Evolutionary conservation across 768 basidiomycete species (phyloP).

Genomic region (Tulasnella sp.): DNA sequence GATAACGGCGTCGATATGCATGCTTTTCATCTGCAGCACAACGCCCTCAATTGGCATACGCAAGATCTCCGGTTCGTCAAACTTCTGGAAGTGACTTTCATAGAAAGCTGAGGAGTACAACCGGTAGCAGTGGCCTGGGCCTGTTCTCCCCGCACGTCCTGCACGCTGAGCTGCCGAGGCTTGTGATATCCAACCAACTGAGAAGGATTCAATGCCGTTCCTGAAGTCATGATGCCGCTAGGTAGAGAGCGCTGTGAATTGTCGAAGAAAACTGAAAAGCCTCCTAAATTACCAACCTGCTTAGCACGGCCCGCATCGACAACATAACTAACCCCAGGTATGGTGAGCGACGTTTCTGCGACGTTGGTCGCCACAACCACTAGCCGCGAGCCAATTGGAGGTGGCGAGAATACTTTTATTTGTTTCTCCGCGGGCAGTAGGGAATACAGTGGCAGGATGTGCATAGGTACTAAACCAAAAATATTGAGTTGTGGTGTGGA

Average conservation of each 20-base stretch:
- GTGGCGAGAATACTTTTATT: slow-evolving; percentile 81
- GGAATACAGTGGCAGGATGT: slow-evolving; percentile 89
- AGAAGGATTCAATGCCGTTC: slow-evolving; percentile 84
- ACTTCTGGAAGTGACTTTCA: slow-evolving; percentile 83
- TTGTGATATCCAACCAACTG: slow-evolving; percentile 88
- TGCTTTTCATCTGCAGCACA: slow-evolving; percentile 96
- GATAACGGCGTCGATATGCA: slow-evolving; percentile 92
- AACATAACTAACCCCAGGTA: slow-evolving; percentile 96
- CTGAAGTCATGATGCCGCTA: slow-evolving; percentile 74
- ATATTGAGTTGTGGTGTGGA: slow-evolving; percentile 30
- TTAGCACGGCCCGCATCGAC: slow-evolving; percentile 93
- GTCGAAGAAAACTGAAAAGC: no score
- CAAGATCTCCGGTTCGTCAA: slow-evolving; percentile 83
- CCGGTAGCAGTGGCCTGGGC: slow-evolving; percentile 96
- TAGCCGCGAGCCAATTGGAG: slow-evolving; percentile 69
- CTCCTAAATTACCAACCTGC: slow-evolving; percentile 64
- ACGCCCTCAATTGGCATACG: slow-evolving; percentile 96
- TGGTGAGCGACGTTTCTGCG: slow-evolving; percentile 93
- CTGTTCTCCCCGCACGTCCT: slow-evolving; percentile 93
- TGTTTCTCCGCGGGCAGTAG: slow-evolving; percentile 87
- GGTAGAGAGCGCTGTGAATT: background rate
- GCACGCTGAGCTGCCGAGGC: slow-evolving; percentile 90
- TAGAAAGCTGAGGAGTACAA: slow-evolving; percentile 92
- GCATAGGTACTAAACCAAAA: slow-evolving; percentile 64
- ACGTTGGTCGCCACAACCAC: slow-evolving; percentile 95